Percentiles rank a stretch among this genome's conserved stretches.
Conservation (phyloP, 306 rosid genomes). For the Dryas drummondii region DNA sequence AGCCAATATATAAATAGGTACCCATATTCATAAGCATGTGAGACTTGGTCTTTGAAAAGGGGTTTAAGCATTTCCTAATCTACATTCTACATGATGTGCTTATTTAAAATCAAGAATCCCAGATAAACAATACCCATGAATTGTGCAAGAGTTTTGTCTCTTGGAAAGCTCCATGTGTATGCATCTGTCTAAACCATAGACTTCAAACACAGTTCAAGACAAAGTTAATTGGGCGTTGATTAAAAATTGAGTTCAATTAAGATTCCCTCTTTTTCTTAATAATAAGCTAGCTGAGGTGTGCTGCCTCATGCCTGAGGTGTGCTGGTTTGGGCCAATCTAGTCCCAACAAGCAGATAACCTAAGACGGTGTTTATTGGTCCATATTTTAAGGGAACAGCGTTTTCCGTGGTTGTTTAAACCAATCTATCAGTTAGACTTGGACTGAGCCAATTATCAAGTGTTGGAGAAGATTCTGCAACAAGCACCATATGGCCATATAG, state of each 20-base stretch:
- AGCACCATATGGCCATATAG: no score
- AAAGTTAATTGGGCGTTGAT: slow-evolving; percentile 18
- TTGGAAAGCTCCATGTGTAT: slow-evolving; percentile 43
- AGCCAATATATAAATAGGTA: slow-evolving; percentile 11
- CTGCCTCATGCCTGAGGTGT: not conserved
- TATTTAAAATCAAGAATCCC: slow-evolving; percentile 7
- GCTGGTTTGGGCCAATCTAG: slow-evolving; percentile 5
- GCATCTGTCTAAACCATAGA: slow-evolving; percentile 26
- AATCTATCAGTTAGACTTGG: not conserved
- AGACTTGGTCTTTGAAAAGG: slow-evolving; percentile 26
- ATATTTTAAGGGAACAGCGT: slow-evolving; percentile 19
- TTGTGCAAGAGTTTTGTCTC: slow-evolving; percentile 39
- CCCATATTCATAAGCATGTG: slow-evolving; percentile 22
- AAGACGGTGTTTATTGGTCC: slow-evolving; percentile 8
- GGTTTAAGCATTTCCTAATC: slow-evolving; percentile 25
- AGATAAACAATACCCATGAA: slow-evolving; percentile 32
- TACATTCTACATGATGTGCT: slow-evolving; percentile 22
- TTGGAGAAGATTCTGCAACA: not conserved
- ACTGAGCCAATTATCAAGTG: not conserved
- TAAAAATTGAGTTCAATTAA: slow-evolving; percentile 20
- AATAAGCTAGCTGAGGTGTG: not conserved
- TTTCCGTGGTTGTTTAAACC: slow-evolving; percentile 32
- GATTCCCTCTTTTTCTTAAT: not conserved
- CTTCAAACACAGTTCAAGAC: slow-evolving; percentile 40
- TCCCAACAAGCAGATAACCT: slow-evolving; percentile 25